Percentiles rank a stretch among this genome's conserved stretches.
phyloP scores from a whole-genome alignment of 176 grass and related monocot species.

The Carex pumila region DNA sequence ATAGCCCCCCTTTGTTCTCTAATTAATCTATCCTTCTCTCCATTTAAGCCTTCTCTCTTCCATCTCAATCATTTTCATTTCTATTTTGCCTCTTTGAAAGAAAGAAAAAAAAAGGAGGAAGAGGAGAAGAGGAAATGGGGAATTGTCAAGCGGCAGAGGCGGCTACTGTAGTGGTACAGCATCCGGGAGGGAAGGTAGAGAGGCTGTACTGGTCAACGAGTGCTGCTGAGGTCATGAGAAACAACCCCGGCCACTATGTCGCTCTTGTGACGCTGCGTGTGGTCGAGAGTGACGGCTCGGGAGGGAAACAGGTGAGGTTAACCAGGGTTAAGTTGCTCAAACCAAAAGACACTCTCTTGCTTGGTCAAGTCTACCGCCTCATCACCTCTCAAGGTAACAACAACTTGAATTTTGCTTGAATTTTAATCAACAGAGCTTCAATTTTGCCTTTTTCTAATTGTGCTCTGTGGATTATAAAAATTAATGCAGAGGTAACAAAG shows the following conservation, averaged over 20 bases:
- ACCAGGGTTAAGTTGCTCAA: slow-evolving; percentile 91
- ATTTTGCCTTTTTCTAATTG: not conserved
- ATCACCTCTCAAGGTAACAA: slow-evolving; percentile 63
- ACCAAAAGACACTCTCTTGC: slow-evolving; percentile 59
- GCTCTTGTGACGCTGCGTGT: slow-evolving; percentile 68
- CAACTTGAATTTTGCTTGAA: too few relatives aligned
- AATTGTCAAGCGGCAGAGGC: slow-evolving; percentile 93
- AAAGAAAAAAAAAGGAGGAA: not conserved
- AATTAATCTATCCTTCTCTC: not conserved
- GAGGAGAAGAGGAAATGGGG: slow-evolving; percentile 36
- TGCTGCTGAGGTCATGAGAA: slow-evolving; percentile 72
- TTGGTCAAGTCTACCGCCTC: slow-evolving; percentile 85
- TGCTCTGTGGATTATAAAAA: not conserved
- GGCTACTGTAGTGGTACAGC: slow-evolving; percentile 68
- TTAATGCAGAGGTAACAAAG: slow-evolving; percentile 69
- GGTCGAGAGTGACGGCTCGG: slow-evolving; percentile 40
- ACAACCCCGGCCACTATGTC: slow-evolving; percentile 91
- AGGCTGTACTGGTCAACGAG: slow-evolving; percentile 61
- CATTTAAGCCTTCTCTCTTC: not conserved
- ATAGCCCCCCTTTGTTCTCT: not conserved
- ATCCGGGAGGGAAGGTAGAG: slow-evolving; percentile 67
- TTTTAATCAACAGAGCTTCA: not conserved
- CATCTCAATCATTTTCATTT: not conserved
- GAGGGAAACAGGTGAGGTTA: slow-evolving; percentile 42
- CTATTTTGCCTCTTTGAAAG: not conserved